Percentiles rank a stretch among this genome's conserved stretches.
phyloP scores from a whole-genome alignment of 2,329 filamentous ascomycete species.

The Fusarium nisikadoi region DNA sequence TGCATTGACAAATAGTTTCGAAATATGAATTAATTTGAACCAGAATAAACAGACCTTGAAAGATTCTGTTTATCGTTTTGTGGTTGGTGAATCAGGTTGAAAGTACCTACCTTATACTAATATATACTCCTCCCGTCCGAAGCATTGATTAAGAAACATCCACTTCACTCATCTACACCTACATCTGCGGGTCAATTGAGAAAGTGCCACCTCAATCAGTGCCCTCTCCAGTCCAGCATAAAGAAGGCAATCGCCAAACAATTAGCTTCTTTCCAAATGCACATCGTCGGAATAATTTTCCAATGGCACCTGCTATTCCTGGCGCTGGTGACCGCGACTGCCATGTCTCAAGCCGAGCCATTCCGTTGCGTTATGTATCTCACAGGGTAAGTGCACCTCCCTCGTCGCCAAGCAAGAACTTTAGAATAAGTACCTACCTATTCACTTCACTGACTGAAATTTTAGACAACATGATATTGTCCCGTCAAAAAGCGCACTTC shows the following conservation, averaged over 20 bases:
- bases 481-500: slow-evolving; percentile 51
- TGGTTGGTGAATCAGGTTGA: neutral
- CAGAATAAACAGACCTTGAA: rapidly evolving
- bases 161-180: neutral
- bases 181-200: neutral
- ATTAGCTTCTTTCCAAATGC: neutral
- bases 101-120: neutral
- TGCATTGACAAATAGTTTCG: neutral
- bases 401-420: too few relatives aligned
- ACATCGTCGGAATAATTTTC: neutral
- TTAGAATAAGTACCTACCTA: neutral
- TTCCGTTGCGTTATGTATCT: slow-evolving; percentile 59
- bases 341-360: neutral
- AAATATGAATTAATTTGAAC: neutral
- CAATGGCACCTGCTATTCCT: slow-evolving; percentile 1
- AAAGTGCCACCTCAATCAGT: neutral
- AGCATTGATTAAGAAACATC: neutral
- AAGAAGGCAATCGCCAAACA: neutral
- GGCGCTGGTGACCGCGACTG: neutral
- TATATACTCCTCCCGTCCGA: neutral
- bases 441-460: slow-evolving; percentile 24
- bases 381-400: slow-evolving; percentile 53
- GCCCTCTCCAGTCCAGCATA: neutral
- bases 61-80: too few relatives aligned
- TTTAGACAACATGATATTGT: slow-evolving; percentile 60